Conservation (phyloP, 192 early-diverging fungal genomes). For the Physocladia obscura region DNA sequence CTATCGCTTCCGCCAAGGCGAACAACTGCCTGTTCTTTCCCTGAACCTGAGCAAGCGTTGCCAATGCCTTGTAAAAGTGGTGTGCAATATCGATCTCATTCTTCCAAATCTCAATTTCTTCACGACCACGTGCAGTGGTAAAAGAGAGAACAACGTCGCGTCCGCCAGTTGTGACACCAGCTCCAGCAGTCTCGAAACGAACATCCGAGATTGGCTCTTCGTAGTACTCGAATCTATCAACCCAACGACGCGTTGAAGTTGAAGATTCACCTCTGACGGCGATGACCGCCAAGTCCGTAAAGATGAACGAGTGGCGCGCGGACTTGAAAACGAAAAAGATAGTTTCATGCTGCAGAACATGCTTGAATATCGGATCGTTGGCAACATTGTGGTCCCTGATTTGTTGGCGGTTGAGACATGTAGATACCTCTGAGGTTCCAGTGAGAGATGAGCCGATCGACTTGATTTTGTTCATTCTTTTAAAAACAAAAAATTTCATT, state of each 20-base stretch:
- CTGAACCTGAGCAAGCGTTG: not conserved
- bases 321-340: too few relatives aligned
- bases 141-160: conserved; percentile 2
- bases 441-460: not conserved
- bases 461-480: not conserved
- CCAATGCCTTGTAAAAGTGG: not conserved
- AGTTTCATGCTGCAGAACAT: too few relatives aligned
- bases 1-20: not conserved
- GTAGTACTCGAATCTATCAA: not conserved
- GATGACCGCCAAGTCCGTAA: not conserved
- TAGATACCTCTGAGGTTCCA: not conserved
- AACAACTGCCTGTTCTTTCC: not conserved
- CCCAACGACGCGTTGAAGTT: not conserved
- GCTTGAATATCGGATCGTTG: not conserved
- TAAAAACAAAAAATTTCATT: too few relatives aligned
- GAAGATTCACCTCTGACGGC: not conserved
- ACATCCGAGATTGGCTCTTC: not conserved
- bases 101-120: conserved; percentile 7
- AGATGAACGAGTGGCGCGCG: too few relatives aligned
- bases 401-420: not conserved
- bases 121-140: not conserved
- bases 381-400: not conserved
- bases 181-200: conserved; percentile 9
- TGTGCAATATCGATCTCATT: conserved; percentile 4
- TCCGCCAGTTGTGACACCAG: not conserved